A percentile compares a stretch with the other conserved stretches of the same genome.
phyloP scores from a whole-genome alignment of 2,329 filamentous ascomycete genomes.

The Trichophyton verrucosum region DNA sequence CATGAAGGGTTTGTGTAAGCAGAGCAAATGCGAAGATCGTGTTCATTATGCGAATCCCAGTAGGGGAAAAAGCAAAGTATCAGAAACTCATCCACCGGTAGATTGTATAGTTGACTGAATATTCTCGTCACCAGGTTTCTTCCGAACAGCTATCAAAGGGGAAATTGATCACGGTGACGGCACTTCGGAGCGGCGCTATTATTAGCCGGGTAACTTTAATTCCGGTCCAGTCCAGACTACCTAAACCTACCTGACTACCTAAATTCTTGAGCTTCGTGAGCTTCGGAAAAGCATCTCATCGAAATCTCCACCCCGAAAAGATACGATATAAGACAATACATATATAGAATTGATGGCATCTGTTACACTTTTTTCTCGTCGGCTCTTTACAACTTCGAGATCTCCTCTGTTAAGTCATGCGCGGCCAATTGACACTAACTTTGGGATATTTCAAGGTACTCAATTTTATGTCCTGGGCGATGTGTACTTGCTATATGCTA shows the following conservation, averaged over 20 bases:
- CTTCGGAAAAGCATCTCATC: not conserved
- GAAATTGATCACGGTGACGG: conserved; percentile 3
- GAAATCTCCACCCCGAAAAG: not conserved
- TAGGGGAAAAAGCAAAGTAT: not conserved
- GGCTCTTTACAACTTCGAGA: not conserved
- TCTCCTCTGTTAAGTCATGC: not conserved
- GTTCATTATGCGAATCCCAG: not conserved
- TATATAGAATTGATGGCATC: not conserved
- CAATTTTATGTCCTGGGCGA: not conserved
- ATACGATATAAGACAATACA: not conserved
- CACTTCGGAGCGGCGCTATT: conserved; percentile 7
- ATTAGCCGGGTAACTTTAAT: conserved; percentile 2
- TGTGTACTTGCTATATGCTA: not conserved
- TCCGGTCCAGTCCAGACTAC: no score
- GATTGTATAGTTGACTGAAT: not conserved
- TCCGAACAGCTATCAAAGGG: not conserved
- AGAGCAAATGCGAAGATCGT: not conserved
- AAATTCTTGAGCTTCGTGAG: not conserved
- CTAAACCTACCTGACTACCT: no score
- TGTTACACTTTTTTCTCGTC: not conserved
- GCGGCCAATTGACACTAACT: conserved; percentile 26
- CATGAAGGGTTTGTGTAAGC: not conserved
- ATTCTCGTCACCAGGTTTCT: no score
- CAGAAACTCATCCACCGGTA: not conserved
- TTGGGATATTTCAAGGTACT: conserved; percentile 28